Evolutionary conservation across 441 rosid genomes (phyloP).

Genomic region (Adansonia rubrostipa): DNA sequence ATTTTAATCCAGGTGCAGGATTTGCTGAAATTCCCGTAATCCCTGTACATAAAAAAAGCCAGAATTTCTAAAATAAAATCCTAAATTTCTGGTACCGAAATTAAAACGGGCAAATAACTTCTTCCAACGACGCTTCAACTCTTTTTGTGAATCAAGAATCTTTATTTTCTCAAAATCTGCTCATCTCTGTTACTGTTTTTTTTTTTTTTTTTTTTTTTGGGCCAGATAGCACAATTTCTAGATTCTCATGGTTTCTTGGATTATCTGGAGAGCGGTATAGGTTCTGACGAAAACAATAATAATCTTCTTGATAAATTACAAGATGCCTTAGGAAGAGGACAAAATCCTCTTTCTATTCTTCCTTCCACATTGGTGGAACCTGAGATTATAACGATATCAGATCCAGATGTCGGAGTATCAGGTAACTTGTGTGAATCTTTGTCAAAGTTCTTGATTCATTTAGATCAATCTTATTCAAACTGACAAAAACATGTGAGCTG

Average conservation of each 20-base stretch:
- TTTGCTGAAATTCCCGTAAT: background rate
- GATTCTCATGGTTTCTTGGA: conserved; percentile 93
- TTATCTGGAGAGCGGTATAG: conserved; percentile 82
- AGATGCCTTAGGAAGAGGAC: conserved; percentile 98
- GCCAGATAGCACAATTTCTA: conserved; percentile 85
- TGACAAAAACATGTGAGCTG: background rate
- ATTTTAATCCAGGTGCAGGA: background rate
- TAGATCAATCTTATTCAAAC: conserved; percentile 28
- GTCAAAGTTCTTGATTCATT: background rate
- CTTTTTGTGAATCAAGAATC: conserved; percentile 7
- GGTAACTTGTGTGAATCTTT: conserved; percentile 48
- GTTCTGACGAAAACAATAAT: conserved; percentile 70
- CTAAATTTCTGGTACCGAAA: background rate
- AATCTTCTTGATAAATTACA: conserved; percentile 96
- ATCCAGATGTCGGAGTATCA: conserved; percentile 72
- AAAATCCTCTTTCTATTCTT: conserved; percentile 81
- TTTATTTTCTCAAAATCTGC: conserved; percentile 20
- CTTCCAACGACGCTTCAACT: conserved; percentile 3
- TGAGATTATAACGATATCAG: conserved; percentile 91
- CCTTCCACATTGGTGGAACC: conserved; percentile 69
- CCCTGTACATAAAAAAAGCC: background rate
- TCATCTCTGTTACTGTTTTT: conserved; percentile 4
- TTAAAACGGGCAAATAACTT: background rate
- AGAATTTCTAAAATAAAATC: background rate
- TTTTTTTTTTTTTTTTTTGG: conserved; percentile 16